Conservation (phyloP, 768 basidiomycete genomes). For the Tylopilus subfusipes region DNA sequence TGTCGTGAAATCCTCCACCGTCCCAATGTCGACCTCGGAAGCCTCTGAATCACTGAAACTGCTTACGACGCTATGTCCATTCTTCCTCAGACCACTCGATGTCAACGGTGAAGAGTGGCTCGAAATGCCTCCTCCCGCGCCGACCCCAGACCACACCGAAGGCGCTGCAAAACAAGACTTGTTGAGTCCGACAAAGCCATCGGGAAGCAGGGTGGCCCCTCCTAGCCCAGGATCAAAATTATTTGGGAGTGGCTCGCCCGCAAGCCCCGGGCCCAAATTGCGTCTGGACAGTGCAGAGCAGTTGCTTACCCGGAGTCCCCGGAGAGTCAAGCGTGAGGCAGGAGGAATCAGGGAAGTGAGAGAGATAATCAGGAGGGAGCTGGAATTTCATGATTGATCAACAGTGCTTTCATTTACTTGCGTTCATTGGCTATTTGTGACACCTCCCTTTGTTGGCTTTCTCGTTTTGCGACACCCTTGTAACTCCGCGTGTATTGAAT, state of each 20-base stretch:
- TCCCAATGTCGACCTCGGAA: constrained; percentile 75
- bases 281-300: constrained; percentile 59
- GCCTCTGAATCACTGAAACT: constrained; percentile 71
- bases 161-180: constrained; percentile 4
- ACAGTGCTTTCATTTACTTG: constrained; percentile 30
- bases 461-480: constrained; percentile 19
- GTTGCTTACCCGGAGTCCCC: constrained; percentile 66
- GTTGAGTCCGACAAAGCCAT: constrained; percentile 39
- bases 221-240: constrained; percentile 41
- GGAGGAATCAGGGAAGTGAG: constrained; percentile 77
- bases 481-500: neutral
- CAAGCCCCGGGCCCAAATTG: constrained; percentile 49
- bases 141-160: constrained; percentile 16
- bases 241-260: constrained; percentile 28
- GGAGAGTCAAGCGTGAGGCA: constrained; percentile 62
- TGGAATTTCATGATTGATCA: constrained; percentile 60
- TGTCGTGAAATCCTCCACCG: constrained; percentile 75
- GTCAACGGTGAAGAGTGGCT: constrained; percentile 56
- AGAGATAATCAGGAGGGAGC: constrained; percentile 75
- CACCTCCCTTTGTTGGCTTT: constrained; percentile 5
- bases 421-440: constrained; percentile 14
- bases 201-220: constrained; percentile 15
- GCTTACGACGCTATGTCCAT: constrained; percentile 69
- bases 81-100: constrained; percentile 66
- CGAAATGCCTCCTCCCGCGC: constrained; percentile 40